phyloP scores from a whole-genome alignment of 73 alveolate genomes.

The Stentor coeruleus region DNA sequence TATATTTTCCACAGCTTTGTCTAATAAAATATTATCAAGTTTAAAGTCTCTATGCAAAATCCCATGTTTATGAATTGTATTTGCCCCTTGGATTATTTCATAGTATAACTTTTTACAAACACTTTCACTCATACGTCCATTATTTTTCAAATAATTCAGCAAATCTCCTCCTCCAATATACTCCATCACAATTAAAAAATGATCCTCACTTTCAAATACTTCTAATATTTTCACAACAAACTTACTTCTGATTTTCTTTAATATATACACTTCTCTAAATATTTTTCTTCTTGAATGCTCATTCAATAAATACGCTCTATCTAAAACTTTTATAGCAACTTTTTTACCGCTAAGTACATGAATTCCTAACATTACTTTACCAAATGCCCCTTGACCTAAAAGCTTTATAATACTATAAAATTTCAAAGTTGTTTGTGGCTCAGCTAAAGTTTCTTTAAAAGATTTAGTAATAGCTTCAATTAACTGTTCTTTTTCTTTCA shows the following conservation, averaged over 20 bases:
- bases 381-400: slow-evolving; percentile 96
- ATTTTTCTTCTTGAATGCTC: slow-evolving; percentile 28
- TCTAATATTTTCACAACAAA: slow-evolving; percentile 60
- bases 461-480: neutral
- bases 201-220: slow-evolving; percentile 72
- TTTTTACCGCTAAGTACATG: slow-evolving; percentile 86
- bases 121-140: slow-evolving; percentile 59
- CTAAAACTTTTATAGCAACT: slow-evolving; percentile 91
- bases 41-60: slow-evolving; percentile 81
- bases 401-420: slow-evolving; percentile 64
- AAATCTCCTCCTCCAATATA: slow-evolving; percentile 82
- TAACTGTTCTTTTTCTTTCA: neutral
- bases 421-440: neutral
- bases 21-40: slow-evolving; percentile 73
- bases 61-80: slow-evolving; percentile 66
- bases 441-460: neutral
- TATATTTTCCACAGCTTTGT: slow-evolving; percentile 46
- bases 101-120: slow-evolving; percentile 63
- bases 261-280: slow-evolving; percentile 14
- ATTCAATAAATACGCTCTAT: slow-evolving; percentile 38
- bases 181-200: slow-evolving; percentile 94
- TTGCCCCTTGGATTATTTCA: slow-evolving; percentile 62
- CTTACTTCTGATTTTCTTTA: slow-evolving; percentile 41
- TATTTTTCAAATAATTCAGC: slow-evolving; percentile 68
- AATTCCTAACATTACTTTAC: slow-evolving; percentile 88